Percentiles rank a stretch among this genome's conserved stretches.
phyloP scores from a whole-genome alignment of 1,284 basidiomycete genomes.

The Jaminaea rosea region DNA sequence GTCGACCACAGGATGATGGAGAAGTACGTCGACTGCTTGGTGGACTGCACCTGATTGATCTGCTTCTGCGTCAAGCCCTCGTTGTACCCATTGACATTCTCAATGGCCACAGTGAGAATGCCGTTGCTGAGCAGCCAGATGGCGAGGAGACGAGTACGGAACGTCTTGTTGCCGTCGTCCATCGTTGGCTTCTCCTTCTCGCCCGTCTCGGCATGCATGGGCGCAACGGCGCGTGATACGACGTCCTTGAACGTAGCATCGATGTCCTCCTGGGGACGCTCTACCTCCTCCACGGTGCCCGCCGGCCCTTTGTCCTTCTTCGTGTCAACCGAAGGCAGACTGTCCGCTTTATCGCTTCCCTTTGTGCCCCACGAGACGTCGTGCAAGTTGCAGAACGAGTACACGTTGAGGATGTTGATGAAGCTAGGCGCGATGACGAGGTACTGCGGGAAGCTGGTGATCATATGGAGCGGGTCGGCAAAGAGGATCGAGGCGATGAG shows the following conservation, averaged over 20 bases:
- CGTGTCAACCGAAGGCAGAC: slow-evolving; percentile 79
- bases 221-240: slow-evolving; percentile 80
- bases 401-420: slow-evolving; percentile 88
- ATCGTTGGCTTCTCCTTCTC: slow-evolving; percentile 67
- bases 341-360: slow-evolving; percentile 88
- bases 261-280: slow-evolving; percentile 64
- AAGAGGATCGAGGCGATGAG: slow-evolving; percentile 78
- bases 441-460: slow-evolving; percentile 92
- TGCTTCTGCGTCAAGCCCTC: slow-evolving; percentile 48
- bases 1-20: slow-evolving; percentile 78
- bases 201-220: slow-evolving; percentile 62
- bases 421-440: slow-evolving; percentile 74
- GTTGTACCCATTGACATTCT: slow-evolving; percentile 69
- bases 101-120: slow-evolving; percentile 67
- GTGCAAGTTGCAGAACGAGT: slow-evolving; percentile 67
- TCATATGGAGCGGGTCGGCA: slow-evolving; percentile 94
- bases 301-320: slow-evolving; percentile 58
- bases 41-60: slow-evolving; percentile 49
- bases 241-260: slow-evolving; percentile 90
- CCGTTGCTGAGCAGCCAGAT: slow-evolving; percentile 45
- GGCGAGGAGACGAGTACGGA: slow-evolving; percentile 45
- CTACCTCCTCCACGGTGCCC: slow-evolving; percentile 57
- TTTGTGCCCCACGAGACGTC: slow-evolving; percentile 63
- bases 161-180: slow-evolving; percentile 49
- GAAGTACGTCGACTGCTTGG: slow-evolving; percentile 44